Percentiles rank a stretch among this genome's conserved stretches.
Conservation (phyloP, 176 grass and related monocot species). For the Aegilops longissima region DNA sequence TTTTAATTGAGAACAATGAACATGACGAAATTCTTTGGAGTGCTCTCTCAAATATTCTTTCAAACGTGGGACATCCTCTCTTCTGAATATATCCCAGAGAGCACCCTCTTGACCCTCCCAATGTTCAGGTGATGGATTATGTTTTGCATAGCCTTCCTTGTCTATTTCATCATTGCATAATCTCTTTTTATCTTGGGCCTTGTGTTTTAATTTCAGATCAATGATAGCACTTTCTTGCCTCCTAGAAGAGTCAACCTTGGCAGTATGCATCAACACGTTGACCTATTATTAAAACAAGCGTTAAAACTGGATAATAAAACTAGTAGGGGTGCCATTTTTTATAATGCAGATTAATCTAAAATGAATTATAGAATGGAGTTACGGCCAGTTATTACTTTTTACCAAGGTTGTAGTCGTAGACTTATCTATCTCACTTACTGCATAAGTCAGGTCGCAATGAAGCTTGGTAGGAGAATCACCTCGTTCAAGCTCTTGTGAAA, state of each 20-base stretch:
- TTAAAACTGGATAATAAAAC: too few relatives aligned
- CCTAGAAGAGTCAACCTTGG: constrained; percentile 11
- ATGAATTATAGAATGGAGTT: too few relatives aligned
- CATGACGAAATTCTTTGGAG: neutral
- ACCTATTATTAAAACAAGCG: too few relatives aligned
- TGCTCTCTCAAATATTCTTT: too few relatives aligned
- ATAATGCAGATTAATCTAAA: too few relatives aligned
- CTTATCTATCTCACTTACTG: constrained; percentile 34
- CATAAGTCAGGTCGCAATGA: constrained; percentile 66
- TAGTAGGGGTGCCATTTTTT: too few relatives aligned
- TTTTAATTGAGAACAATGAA: neutral
- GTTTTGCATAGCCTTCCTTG: neutral
- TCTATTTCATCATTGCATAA: too few relatives aligned
- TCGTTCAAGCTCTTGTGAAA: constrained; percentile 45
- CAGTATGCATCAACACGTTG: constrained; percentile 21
- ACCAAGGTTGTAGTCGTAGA: neutral
- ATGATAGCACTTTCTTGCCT: constrained; percentile 26
- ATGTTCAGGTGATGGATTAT: neutral
- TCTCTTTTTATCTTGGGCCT: constrained; percentile 15
- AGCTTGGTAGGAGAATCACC: constrained; percentile 72
- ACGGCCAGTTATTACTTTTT: too few relatives aligned
- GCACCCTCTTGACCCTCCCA: constrained; percentile 30
- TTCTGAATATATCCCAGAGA: constrained; percentile 47
- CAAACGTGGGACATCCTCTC: too few relatives aligned
- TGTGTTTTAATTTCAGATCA: constrained; percentile 31